Base-by-base conservation (phyloP, 2,329 filamentous ascomycete species). In the Trichoderma sp. region DNA sequence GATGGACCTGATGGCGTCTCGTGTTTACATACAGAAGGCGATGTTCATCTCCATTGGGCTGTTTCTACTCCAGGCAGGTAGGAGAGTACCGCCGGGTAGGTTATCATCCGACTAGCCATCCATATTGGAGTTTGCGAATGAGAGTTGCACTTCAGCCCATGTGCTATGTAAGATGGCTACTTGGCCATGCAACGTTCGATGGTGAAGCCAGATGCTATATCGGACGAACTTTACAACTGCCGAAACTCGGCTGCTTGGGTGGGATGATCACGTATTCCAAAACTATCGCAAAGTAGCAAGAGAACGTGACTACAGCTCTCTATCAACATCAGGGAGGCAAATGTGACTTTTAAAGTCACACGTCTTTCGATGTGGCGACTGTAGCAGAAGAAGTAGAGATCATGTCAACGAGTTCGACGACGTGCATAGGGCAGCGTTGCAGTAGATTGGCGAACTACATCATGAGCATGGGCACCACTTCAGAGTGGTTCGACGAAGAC, bases 391-490 rank as follows among this genome's bases (percentile, higher is more conserved):
- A 66, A 56, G 34, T n/a, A 34, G 36, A 68, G 12, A 26, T 14
- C 43, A 12, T 51, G n/a, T 58, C 28, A 21, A 43, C 26, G 64
- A 43, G 64, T 28, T 60, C 21, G 21, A 18, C 43, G 43, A 53
- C 28, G n/a, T 51, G 34, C 65, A 47, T 60, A 68, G 15, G 28
- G 18, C 56, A 39, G 56, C 28, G 65, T 60, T 68, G 14, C 65
- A 68, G 53, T 30, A 51, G 65, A 68, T 60, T 68, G 56, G 56
- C 53, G 65, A 68, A 18, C n/a, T 47, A 32, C 30, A 56, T 36
- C 21, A 34, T 26, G 18, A n/a, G 53, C 56, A 69, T 26, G 66
- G 66, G 66, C 66, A 47, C 26, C 53, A 47, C 36, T 9, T 26
- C 36, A 43, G 14, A 70, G 57, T 61, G 66, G 57, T 51, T 70